Percentiles rank a stretch among this genome's conserved stretches.
Evolutionary conservation across 371 early-diverging fungal species (phyloP).

Genomic region (Syncephalis plumigaleata): DNA sequence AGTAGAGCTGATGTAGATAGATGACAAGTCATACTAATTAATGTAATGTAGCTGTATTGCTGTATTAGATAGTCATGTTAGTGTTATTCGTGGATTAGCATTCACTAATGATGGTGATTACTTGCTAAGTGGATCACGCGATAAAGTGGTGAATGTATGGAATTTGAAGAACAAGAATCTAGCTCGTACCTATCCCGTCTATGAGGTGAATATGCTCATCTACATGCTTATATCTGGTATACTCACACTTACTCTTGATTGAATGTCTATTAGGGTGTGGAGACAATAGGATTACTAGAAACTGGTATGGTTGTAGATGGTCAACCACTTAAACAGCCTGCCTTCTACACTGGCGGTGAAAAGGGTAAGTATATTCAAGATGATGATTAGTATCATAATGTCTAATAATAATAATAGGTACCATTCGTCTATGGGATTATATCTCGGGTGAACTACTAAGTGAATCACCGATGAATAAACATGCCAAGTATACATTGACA

Average conservation of each 20-base stretch:
- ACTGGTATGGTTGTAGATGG: conserved; percentile 17
- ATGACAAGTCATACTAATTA: not conserved
- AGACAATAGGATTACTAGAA: conserved; percentile 47
- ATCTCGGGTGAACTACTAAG: conserved; percentile 34
- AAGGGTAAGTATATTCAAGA: conserved; percentile 22
- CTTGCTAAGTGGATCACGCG: conserved; percentile 84
- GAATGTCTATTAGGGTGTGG: conserved; percentile 34
- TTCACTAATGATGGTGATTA: conserved; percentile 52
- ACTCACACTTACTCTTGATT: no score
- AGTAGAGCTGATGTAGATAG: not conserved
- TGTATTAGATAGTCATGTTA: conserved; percentile 68
- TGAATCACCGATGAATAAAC: conserved; percentile 33
- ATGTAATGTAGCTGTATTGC: conserved; percentile 46
- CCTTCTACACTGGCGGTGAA: conserved; percentile 75
- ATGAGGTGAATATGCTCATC: conserved; percentile 32
- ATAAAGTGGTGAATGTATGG: conserved; percentile 89
- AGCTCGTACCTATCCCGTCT: conserved; percentile 72
- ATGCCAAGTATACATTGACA: conserved; percentile 42
- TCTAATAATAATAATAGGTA: conserved; percentile 13
- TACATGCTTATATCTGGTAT: no score
- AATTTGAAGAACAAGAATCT: conserved; percentile 46
- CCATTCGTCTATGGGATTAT: conserved; percentile 56
- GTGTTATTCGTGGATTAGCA: conserved; percentile 78
- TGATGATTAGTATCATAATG: not conserved
- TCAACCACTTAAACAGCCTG: conserved; percentile 13